phyloP scores from a whole-genome alignment of 192 early-diverging fungal genomes.

The Coemansia sp. region DNA sequence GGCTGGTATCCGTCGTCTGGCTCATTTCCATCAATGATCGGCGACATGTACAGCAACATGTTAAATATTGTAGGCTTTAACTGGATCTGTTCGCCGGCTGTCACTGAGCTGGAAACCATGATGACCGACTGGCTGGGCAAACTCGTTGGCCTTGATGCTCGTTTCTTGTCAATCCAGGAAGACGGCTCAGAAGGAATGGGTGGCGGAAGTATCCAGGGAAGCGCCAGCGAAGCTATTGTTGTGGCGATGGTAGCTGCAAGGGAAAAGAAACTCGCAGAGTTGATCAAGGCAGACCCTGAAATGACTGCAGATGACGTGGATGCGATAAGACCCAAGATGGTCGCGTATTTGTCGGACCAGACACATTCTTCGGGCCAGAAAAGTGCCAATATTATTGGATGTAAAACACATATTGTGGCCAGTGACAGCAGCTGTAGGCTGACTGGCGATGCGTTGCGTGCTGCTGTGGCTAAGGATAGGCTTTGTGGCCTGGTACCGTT shows the following conservation, averaged over 20 bases:
- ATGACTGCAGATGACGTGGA: constrained; percentile 27
- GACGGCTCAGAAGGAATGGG: constrained; percentile 32
- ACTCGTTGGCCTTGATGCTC: constrained; percentile 49
- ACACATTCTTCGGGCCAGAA: constrained; percentile 54
- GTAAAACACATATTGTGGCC: constrained; percentile 27
- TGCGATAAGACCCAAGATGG: constrained; percentile 21
- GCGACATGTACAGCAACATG: constrained; percentile 61
- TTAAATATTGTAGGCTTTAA: constrained; percentile 52
- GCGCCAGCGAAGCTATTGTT: constrained; percentile 54
- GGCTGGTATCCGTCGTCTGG: constrained; percentile 54
- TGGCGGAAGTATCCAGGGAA: constrained; percentile 60
- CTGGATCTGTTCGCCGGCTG: constrained; percentile 54
- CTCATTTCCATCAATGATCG: constrained; percentile 55
- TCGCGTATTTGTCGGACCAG: constrained; percentile 60
- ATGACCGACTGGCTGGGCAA: constrained; percentile 58
- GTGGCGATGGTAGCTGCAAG: constrained; percentile 57
- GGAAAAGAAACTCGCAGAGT: constrained; percentile 28
- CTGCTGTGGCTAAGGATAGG: constrained; percentile 46
- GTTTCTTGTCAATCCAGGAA: constrained; percentile 32
- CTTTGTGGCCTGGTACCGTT: constrained; percentile 54
- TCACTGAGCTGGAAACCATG: constrained; percentile 59
- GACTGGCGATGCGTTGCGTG: constrained; percentile 27
- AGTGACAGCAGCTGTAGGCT: constrained; percentile 43
- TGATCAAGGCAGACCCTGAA: not conserved
- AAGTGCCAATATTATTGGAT: constrained; percentile 48